Evolutionary conservation across 306 rosid genomes (phyloP), one percentile per base, ranked within the genome.

Genomic region (Senna siamea): DNA sequence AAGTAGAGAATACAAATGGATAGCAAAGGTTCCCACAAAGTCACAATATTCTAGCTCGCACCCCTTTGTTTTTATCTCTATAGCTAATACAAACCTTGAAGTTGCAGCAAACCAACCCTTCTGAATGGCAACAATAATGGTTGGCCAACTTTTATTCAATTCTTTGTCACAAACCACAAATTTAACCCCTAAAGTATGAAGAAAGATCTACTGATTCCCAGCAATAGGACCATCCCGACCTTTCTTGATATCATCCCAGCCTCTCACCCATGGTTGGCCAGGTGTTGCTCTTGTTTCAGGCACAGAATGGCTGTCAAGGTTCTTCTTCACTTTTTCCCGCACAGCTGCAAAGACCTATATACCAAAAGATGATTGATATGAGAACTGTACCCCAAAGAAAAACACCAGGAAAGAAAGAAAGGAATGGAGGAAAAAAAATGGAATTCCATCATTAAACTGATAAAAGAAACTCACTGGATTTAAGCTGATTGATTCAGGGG

Each of bases 211-310:
- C 89, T 91, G 97, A 69, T 93, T 91, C 79, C 98, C 97, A 17
- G 88, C 53, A 20, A 82, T 22, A 58, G 96, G 92, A 54, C 96
- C 78, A 11, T 79, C 93, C 51, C 69, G 84, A 72, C 80, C 86
- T 78, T 80, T 89, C 82, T 87, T 89, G 64, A 85, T 81, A 87
- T 90, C 98, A 73, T 91, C 98, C 98, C 97, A 93, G 38, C 97
- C 98, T 73, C 97, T 91, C 19, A 91, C 97, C 98, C 98, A 91
- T 69, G 89, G 91, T 70, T 84, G 78, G 14, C 97, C 97, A 8
- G 98, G 86, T 47, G 77, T 81, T 50, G 97, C 88, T 26, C 96
- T 84, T 23, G 98, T 91, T 83, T 85, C 90, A 0, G 92, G 90
- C 52, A 93, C 83, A 32, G 96, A 78, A 75, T 86, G 84, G 57